phyloP scores from a whole-genome alignment of 805 yeast species.

The Ogataea zsoltii region DNA sequence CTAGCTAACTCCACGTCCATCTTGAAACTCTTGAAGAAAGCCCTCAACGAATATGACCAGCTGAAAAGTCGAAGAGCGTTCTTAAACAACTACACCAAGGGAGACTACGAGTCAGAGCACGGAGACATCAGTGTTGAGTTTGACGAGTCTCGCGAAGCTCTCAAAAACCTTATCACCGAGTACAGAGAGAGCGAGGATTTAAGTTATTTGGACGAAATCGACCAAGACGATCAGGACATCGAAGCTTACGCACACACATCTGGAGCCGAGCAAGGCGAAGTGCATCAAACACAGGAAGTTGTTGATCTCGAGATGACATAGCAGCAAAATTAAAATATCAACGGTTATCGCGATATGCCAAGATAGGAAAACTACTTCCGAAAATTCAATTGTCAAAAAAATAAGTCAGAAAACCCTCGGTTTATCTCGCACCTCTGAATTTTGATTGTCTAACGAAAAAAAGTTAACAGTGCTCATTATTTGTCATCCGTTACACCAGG shows the following conservation, averaged over 20 bases:
- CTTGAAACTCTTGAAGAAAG: slow-evolving; percentile 61
- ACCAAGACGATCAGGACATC: slow-evolving; percentile 31
- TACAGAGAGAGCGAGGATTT: slow-evolving; percentile 43
- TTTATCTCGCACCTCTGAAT: background rate
- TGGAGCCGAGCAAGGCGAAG: background rate
- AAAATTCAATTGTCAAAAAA: background rate
- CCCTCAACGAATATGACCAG: slow-evolving; percentile 75
- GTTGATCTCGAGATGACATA: slow-evolving; percentile 5
- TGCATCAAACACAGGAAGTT: slow-evolving; percentile 1
- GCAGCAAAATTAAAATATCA: too few species aligned
- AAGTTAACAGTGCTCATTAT: too few species aligned
- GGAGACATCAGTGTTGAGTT: slow-evolving; percentile 49
- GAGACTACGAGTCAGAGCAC: slow-evolving; percentile 44
- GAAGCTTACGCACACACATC: background rate
- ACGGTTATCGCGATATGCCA: too few species aligned
- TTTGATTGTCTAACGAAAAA: too few species aligned
- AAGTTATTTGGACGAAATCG: slow-evolving; percentile 49
- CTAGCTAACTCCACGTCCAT: slow-evolving; percentile 81
- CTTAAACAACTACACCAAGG: slow-evolving; percentile 66
- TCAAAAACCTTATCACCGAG: slow-evolving; percentile 47
- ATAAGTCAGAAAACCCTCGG: background rate
- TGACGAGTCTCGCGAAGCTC: slow-evolving; percentile 49
- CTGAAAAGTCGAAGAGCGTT: slow-evolving; percentile 82
- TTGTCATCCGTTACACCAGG: too few species aligned
- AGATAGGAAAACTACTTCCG: background rate